A percentile compares a stretch with the other conserved stretches of the same genome.
Conservation (phyloP, 2,329 filamentous ascomycete species). For the Monosporascus ibericus region DNA sequence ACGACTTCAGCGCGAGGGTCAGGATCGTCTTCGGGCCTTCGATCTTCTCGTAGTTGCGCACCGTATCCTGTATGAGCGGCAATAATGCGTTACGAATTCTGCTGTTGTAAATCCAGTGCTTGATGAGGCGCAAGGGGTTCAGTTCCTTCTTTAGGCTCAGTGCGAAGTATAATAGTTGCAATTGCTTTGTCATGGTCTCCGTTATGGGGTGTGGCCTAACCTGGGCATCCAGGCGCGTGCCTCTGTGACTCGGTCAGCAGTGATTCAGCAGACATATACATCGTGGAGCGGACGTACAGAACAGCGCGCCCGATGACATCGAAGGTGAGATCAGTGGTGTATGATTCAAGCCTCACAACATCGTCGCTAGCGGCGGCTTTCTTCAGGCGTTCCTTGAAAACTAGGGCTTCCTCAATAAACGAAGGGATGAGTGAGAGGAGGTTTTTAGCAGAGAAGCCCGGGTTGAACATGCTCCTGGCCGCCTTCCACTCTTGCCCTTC, state of each 20-base stretch:
- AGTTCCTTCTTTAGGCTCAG: conserved; percentile 12
- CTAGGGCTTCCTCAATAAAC: conserved; percentile 25
- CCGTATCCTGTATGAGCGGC: conserved; percentile 19
- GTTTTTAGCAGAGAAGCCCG: conserved; percentile 31
- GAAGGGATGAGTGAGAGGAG: conserved; percentile 27
- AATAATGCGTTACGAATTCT: conserved; percentile 19
- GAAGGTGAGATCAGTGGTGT: conserved; percentile 20
- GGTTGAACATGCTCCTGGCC: conserved; percentile 30
- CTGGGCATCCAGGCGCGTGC: conserved; percentile 14
- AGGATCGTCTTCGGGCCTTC: conserved; percentile 22
- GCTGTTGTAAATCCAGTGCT: conserved; percentile 21
- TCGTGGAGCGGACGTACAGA: conserved; percentile 17
- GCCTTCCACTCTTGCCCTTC: conserved; percentile 34
- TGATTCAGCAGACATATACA: not conserved
- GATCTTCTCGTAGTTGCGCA: conserved; percentile 17
- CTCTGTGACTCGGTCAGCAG: conserved; percentile 9
- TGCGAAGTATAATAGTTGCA: conserved; percentile 13
- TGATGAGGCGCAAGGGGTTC: conserved; percentile 15
- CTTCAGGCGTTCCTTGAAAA: conserved; percentile 19
- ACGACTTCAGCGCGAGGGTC: conserved; percentile 20
- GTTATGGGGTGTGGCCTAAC: conserved; percentile 9
- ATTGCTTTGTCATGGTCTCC: conserved; percentile 12
- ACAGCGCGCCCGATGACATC: conserved; percentile 24
- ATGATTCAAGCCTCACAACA: conserved; percentile 21
- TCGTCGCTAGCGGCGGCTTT: conserved; percentile 14